Base-by-base conservation (phyloP, 441 rosid genomes). In the Populus hybrid region DNA sequence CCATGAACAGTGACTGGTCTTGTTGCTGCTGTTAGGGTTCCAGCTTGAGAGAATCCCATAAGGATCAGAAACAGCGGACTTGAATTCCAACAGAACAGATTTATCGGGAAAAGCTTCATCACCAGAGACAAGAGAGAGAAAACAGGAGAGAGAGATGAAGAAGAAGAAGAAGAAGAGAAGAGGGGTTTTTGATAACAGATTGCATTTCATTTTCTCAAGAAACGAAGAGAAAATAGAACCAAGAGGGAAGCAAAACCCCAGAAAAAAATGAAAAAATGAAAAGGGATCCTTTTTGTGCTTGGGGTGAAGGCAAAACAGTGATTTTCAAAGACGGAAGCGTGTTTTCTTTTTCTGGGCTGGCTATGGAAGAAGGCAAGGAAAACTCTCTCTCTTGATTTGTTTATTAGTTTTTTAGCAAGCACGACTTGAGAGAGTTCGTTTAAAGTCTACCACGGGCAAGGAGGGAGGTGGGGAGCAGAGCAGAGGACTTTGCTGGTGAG, bases 11-110 rank as follows among this genome's bases (percentile, higher is more conserved):
- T 89, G 86, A 38, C 81, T 75, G 64, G 88, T 81, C 46, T 74
- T 72, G 46, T 5, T 75, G 24, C 78, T 79, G 79, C 6, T 78
- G 23, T 78, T 78, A 78, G 68, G 75, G 32, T 80, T 81, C 98
- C 98, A 95, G 77, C 84, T 82, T 21, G 88, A 81, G 18, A 95
- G 94, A 78, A 92, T 57, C 75, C 94, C 94, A 20, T 85, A 74
- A 23, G 90, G 88, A 81, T 94, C 99, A 21, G 88, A 84, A 14
- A 91, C 82, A 1, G 86, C 82, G 73, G 81, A 81, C 88, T 90
- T 95, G 82, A 93, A 87, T 83, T 87, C 90, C 67, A 94, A 79
- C 71, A 94, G 88, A 77, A 78, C 87, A 42, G 88, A 85, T 82
- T 83, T 86, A 63, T 90, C 98, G 9, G 89, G 82, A 70, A 38